Percentiles rank a stretch among this genome's conserved stretches.
phyloP scores from a whole-genome alignment of 768 basidiomycete species.

The Phylloporus scabripes region DNA sequence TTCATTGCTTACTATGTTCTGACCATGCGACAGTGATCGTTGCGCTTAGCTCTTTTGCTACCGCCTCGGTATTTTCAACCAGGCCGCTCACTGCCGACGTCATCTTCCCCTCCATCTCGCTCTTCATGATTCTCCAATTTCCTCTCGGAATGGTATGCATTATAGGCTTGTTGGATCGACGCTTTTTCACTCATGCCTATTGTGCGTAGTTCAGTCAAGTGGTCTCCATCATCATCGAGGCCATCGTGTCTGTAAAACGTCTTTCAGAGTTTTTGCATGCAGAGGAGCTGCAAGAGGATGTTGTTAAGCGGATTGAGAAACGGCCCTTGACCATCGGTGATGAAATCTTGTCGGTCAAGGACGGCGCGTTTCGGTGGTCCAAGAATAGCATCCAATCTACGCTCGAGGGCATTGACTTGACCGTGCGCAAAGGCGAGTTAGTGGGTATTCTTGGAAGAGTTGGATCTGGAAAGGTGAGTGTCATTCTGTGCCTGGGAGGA shows the following conservation, averaged over 20 bases:
- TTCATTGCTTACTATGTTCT: neutral
- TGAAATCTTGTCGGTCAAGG: conserved; percentile 61
- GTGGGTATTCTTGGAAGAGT: conserved; percentile 85
- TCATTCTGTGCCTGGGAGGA: neutral
- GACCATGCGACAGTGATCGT: conserved; percentile 46
- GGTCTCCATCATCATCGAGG: conserved; percentile 79
- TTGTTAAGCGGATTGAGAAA: conserved; percentile 49
- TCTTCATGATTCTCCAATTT: conserved; percentile 85
- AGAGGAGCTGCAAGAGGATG: conserved; percentile 77
- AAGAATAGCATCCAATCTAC: conserved; percentile 49
- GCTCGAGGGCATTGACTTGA: conserved; percentile 72
- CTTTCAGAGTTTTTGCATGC: conserved; percentile 70
- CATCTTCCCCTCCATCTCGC: conserved; percentile 92
- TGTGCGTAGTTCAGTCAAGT: conserved; percentile 56
- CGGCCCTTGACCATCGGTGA: conserved; percentile 49
- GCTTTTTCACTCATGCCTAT: neutral
- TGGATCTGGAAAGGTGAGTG: conserved; percentile 77
- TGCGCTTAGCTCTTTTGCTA: conserved; percentile 78
- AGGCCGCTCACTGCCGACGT: conserved; percentile 80
- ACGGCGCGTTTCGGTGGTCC: conserved; percentile 82
- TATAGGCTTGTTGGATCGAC: neutral
- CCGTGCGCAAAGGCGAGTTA: conserved; percentile 77
- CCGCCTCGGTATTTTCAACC: conserved; percentile 55
- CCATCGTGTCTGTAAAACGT: conserved; percentile 76
- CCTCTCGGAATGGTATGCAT: conserved; percentile 71